A percentile compares a stretch with the other conserved stretches of the same genome.
Conservation (phyloP, 169 alveolate species). For the Cryptosporidium bovis region DNA sequence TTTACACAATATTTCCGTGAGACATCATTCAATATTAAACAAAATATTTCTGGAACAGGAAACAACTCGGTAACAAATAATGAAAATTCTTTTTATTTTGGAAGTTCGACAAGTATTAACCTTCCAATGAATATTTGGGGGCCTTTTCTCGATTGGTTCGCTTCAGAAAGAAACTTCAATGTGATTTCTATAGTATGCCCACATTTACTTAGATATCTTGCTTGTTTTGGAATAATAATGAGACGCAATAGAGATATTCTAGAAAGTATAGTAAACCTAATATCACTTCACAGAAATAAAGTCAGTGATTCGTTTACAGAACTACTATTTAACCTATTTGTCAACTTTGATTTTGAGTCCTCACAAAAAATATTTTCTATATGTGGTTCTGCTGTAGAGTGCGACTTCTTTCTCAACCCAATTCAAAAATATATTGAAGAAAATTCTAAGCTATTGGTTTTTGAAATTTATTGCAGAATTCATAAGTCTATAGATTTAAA, state of each 20-base stretch:
- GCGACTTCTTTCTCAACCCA: constrained; percentile 86
- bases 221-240: constrained; percentile 73
- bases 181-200: constrained; percentile 56
- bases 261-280: constrained; percentile 51
- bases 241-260: constrained; percentile 61
- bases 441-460: constrained; percentile 86
- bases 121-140: constrained; percentile 45
- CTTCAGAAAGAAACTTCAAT: constrained; percentile 66
- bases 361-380: constrained; percentile 81
- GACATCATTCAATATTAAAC: constrained; percentile 11
- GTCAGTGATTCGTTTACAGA: constrained; percentile 89
- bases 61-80: background rate
- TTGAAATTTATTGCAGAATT: constrained; percentile 91
- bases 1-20: constrained; percentile 66
- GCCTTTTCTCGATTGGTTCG: constrained; percentile 73
- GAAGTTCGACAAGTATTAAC: constrained; percentile 7
- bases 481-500: constrained; percentile 90
- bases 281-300: constrained; percentile 72
- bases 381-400: constrained; percentile 78
- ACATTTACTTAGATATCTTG: constrained; percentile 65
- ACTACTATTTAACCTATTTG: constrained; percentile 86
- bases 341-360: constrained; percentile 88
- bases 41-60: background rate
- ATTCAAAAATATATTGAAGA: constrained; percentile 89
- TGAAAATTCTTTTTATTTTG: background rate